phyloP scores from a whole-genome alignment of 257 asterid species.

The Capsicum chinense region DNA sequence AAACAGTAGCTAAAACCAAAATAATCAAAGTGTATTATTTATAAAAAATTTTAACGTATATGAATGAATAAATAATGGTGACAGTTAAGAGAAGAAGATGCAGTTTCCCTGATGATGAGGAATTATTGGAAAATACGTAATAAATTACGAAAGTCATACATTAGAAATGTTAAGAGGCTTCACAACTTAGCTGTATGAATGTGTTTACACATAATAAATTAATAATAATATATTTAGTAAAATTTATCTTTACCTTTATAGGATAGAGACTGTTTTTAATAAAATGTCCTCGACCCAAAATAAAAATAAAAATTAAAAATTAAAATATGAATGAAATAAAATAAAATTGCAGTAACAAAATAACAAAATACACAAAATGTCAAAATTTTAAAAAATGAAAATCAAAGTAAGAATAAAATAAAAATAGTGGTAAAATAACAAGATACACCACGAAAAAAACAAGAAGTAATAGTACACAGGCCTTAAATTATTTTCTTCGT shows the following conservation, averaged over 20 bases:
- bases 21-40: background rate
- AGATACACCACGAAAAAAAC: background rate
- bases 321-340: too few species aligned
- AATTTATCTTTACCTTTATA: background rate
- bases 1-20: background rate
- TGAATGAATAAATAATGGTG: background rate
- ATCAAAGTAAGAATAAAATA: too few species aligned
- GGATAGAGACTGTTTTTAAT: too few species aligned
- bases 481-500: background rate
- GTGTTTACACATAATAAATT: background rate
- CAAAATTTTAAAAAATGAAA: too few species aligned
- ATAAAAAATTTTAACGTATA: too few species aligned
- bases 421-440: too few species aligned
- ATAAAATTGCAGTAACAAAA: too few species aligned
- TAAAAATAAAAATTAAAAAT: too few species aligned
- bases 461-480: background rate
- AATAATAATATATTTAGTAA: too few species aligned
- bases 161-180: too few species aligned
- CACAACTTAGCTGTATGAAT: background rate
- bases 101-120: background rate
- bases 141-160: background rate
- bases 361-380: too few species aligned
- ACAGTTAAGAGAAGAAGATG: background rate
- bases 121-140: background rate
- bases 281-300: too few species aligned